Conservation (phyloP, 2,329 filamentous ascomycete genomes). For the Aspergillus udagawae region DNA sequence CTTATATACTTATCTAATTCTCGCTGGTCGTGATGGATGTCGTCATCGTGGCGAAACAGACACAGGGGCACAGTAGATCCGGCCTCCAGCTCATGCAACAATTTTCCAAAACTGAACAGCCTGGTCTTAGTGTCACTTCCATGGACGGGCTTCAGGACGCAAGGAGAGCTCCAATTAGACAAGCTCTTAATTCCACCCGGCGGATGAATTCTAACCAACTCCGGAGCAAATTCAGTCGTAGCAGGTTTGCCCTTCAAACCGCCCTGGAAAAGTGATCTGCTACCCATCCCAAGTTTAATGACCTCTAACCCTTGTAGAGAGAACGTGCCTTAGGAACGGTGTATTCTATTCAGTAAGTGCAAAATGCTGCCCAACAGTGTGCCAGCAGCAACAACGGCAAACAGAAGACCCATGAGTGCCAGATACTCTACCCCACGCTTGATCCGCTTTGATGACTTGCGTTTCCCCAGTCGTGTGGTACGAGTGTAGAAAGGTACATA, state of each 20-base stretch:
- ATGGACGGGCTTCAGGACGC: background rate
- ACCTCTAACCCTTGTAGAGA: background rate
- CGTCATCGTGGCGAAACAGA: background rate
- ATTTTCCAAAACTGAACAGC: background rate
- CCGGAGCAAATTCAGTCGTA: too few species aligned
- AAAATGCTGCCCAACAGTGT: slow-evolving; percentile 3
- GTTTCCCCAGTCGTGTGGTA: slow-evolving; percentile 24
- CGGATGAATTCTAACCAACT: background rate
- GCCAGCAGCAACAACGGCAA: slow-evolving; percentile 11
- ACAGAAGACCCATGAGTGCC: slow-evolving; percentile 23
- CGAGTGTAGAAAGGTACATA: slow-evolving; percentile 41
- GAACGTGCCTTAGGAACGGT: background rate
- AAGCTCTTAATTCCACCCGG: background rate
- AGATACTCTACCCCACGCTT: slow-evolving; percentile 23
- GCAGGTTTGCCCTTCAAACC: background rate
- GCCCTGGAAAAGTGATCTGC: background rate
- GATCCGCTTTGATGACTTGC: slow-evolving; percentile 17
- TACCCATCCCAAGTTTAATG: background rate
- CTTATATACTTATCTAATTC: background rate
- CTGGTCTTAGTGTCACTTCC: background rate
- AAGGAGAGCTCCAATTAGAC: too few species aligned
- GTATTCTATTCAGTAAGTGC: background rate
- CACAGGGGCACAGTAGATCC: background rate
- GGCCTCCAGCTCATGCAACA: background rate
- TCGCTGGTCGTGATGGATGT: background rate